Percentiles rank a stretch among this genome's conserved stretches.
Conservation (phyloP, 495 filamentous ascomycete genomes). For the Neurospora tetrasperma region DNA sequence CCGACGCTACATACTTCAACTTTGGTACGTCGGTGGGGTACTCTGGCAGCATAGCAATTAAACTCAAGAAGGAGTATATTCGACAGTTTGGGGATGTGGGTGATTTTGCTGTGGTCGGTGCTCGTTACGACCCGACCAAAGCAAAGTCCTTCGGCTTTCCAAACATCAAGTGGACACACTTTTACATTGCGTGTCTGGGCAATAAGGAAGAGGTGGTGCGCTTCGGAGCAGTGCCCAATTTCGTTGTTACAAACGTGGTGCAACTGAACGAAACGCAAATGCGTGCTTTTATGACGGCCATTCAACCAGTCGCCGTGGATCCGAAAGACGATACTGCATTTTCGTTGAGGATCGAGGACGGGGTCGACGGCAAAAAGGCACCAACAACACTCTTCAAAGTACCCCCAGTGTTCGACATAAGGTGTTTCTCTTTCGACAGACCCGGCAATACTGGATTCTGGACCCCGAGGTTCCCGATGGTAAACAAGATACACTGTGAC, state of each 20-base stretch:
- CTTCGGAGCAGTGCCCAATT: slow-evolving; percentile 44
- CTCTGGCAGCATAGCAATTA: slow-evolving; percentile 53
- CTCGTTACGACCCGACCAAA: slow-evolving; percentile 50
- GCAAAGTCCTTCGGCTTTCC: slow-evolving; percentile 36
- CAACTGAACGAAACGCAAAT: slow-evolving; percentile 31
- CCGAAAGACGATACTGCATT: slow-evolving; percentile 23
- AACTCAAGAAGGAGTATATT: slow-evolving; percentile 90
- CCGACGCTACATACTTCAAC: slow-evolving; percentile 69
- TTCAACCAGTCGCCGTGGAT: slow-evolving; percentile 24
- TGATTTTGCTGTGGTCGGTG: slow-evolving; percentile 72
- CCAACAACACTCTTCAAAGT: slow-evolving; percentile 28
- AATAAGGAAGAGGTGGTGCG: slow-evolving; percentile 57
- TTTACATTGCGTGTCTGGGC: slow-evolving; percentile 64
- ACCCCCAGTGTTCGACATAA: slow-evolving; percentile 37
- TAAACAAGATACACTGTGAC: slow-evolving; percentile 38
- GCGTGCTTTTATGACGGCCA: slow-evolving; percentile 21
- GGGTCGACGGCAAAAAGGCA: slow-evolving; percentile 24
- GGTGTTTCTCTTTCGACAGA: slow-evolving; percentile 38
- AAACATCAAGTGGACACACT: slow-evolving; percentile 62
- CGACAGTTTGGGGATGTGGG: slow-evolving; percentile 65
- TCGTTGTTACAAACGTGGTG: slow-evolving; percentile 49
- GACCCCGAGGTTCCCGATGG: slow-evolving; percentile 36
- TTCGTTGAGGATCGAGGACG: slow-evolving; percentile 19
- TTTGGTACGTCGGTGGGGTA: slow-evolving; percentile 27
- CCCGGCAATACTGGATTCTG: slow-evolving; percentile 34